These are phyloP conservation scores for Carallia brachiata DNA, from an alignment of 345 rosid species.

Conservation along the genomic window DNA sequence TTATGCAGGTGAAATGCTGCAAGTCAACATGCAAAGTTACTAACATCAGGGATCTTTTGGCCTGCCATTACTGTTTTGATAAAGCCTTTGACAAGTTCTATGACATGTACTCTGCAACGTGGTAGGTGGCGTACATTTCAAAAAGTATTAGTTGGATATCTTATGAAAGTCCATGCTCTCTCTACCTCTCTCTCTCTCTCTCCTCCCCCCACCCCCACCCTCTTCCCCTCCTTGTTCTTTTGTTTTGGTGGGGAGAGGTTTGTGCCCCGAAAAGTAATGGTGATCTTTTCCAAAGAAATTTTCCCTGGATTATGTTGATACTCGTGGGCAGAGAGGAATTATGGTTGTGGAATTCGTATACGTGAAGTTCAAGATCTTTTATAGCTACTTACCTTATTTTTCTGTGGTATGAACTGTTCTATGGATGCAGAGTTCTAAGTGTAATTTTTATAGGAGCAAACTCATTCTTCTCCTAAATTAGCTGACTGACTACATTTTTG, in stretches of 20 bases:
- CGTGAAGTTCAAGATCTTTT: neutral
- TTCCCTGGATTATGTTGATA: no score
- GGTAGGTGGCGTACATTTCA: constrained; percentile 37
- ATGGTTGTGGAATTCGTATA: no score
- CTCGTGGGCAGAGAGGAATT: no score
- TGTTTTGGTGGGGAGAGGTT: no score
- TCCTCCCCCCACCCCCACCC: no score
- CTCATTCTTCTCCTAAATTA: no score
- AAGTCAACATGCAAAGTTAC: constrained; percentile 70
- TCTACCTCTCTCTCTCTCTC: no score
- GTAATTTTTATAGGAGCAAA: neutral
- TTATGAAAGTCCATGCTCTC: no score
- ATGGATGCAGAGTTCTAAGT: neutral
- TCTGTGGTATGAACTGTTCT: neutral
- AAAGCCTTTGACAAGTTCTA: constrained; percentile 72
- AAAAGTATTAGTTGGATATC: neutral
- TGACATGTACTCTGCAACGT: constrained; percentile 64
- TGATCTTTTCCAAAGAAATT: no score
- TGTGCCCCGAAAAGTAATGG: no score
- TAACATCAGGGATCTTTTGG: constrained; percentile 57
- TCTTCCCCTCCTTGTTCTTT: no score
- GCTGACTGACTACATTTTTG: neutral
- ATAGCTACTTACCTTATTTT: neutral
- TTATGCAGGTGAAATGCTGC: constrained; percentile 67
- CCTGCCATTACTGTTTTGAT: constrained; percentile 62